Evolutionary conservation across 2,329 filamentous ascomycete species (phyloP).

Genomic region (Colletotrichum agaves): DNA sequence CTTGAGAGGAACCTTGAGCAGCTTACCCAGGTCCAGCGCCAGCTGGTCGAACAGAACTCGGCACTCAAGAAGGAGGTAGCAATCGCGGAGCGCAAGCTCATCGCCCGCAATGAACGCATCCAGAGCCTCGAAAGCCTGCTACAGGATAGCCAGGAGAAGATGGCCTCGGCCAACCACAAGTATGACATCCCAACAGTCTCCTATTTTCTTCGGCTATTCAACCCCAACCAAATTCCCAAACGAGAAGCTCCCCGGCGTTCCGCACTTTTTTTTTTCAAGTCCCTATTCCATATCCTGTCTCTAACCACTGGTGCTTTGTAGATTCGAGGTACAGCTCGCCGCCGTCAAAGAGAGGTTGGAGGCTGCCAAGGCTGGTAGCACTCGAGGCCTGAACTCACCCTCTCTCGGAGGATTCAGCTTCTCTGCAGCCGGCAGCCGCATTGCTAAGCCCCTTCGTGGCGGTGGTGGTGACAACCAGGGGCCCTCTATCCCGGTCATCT

Average conservation of each 20-base stretch:
- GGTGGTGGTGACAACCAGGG: conserved; percentile 62
- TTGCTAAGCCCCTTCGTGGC: conserved; percentile 75
- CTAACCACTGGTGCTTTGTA: conserved; percentile 50
- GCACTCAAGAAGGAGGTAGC: conserved; percentile 98
- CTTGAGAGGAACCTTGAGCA: conserved; percentile 98
- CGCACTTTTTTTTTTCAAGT: background rate
- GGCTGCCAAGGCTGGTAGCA: conserved; percentile 91
- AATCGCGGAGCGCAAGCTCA: conserved; percentile 96
- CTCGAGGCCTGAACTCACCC: conserved; percentile 79
- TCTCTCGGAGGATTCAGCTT: conserved; percentile 78
- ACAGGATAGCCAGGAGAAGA: conserved; percentile 97
- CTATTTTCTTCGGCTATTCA: background rate
- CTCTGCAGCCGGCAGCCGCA: conserved; percentile 70
- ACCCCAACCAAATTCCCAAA: background rate
- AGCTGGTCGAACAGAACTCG: conserved; percentile 97
- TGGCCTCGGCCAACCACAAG: conserved; percentile 97
- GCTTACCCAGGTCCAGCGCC: conserved; percentile 94
- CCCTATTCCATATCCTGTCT: background rate
- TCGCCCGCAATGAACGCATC: conserved; percentile 96
- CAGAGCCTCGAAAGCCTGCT: conserved; percentile 91
- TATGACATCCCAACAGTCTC: conserved; percentile 50
- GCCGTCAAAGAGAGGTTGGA: conserved; percentile 98
- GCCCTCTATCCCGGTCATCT: conserved; percentile 65
- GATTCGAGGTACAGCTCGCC: conserved; percentile 96
- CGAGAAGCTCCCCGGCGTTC: background rate